Percentiles rank a stretch among this genome's conserved stretches.
Evolutionary conservation across 2,329 filamentous ascomycete species (phyloP).

Genomic region (Diplocarpon mali): DNA sequence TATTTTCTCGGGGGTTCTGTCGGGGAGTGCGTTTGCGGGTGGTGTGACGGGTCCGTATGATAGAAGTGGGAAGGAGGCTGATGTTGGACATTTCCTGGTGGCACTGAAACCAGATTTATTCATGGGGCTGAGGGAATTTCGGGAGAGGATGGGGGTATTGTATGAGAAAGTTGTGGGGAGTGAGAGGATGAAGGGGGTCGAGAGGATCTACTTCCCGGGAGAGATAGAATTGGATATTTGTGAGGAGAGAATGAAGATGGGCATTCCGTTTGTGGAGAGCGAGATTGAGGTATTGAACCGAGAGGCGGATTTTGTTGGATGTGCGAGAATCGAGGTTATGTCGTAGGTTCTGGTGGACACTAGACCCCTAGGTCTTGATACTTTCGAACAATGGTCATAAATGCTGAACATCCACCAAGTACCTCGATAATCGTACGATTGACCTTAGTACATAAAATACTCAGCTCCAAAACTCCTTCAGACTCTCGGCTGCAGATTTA

Average conservation of each 20-base stretch:
- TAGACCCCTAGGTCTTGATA: neutral
- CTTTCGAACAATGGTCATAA: neutral
- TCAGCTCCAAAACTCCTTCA: constrained; percentile 11
- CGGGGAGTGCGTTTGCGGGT: constrained; percentile 68
- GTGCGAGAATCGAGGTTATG: constrained; percentile 9
- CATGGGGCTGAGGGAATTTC: constrained; percentile 59
- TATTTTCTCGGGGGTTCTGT: constrained; percentile 70
- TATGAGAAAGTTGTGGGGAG: constrained; percentile 42
- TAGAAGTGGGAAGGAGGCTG: constrained; percentile 46
- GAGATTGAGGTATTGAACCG: constrained; percentile 45
- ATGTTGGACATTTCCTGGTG: constrained; percentile 66
- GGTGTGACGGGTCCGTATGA: constrained; percentile 70
- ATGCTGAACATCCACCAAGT: neutral
- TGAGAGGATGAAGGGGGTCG: constrained; percentile 44
- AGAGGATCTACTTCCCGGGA: constrained; percentile 49
- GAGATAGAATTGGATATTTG: constrained; percentile 50
- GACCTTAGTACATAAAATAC: neutral
- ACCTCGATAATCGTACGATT: neutral
- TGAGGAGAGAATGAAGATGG: constrained; percentile 38
- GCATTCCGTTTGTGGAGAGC: constrained; percentile 47
- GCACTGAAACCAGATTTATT: constrained; percentile 68
- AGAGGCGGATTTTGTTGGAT: constrained; percentile 38
- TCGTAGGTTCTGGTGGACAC: neutral
- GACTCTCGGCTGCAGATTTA: constrained; percentile 10
- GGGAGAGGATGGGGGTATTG: constrained; percentile 45